phyloP scores from a whole-genome alignment of 371 early-diverging fungal species.

The Mucor piriformis region DNA sequence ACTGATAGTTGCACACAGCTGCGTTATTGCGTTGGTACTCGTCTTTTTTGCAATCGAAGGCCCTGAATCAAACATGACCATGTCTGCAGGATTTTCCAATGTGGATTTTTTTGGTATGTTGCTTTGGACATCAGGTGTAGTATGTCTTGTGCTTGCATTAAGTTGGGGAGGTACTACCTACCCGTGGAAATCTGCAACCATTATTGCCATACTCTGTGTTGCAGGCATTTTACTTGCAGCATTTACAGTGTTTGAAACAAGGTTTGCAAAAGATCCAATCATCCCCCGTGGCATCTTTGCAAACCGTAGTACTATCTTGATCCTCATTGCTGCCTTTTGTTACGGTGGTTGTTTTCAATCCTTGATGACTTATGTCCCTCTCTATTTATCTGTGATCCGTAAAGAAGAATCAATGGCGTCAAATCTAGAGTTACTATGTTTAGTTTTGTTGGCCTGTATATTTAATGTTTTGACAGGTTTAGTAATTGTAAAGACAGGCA shows the following conservation, averaged over 20 bases:
- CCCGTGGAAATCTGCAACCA: conserved; percentile 49
- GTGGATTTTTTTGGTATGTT: conserved; percentile 37
- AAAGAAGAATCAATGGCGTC: conserved; percentile 37
- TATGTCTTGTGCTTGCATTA: conserved; percentile 35
- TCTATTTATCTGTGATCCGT: conserved; percentile 44
- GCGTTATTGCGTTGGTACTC: conserved; percentile 26
- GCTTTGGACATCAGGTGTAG: conserved; percentile 32
- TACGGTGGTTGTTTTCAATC: conserved; percentile 52
- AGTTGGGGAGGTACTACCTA: conserved; percentile 50
- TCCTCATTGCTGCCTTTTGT: conserved; percentile 36
- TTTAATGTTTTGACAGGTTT: conserved; percentile 42
- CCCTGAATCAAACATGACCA: conserved; percentile 1
- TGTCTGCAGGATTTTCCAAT: conserved; percentile 1
- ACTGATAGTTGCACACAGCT: conserved; percentile 9
- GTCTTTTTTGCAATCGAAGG: conserved; percentile 30
- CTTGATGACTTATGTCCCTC: conserved; percentile 45
- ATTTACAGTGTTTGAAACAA: conserved; percentile 50
- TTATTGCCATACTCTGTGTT: conserved; percentile 55
- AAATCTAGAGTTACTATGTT: conserved; percentile 40
- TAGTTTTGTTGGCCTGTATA: conserved; percentile 45
- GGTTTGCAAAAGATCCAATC: conserved; percentile 46
- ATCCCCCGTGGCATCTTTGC: conserved; percentile 55
- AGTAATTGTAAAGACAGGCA: conserved; percentile 40
- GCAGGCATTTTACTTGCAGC: conserved; percentile 31
- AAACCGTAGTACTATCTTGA: conserved; percentile 53